Evolutionary conservation across 352 stramenopile genomes (phyloP), one percentile per base, ranked within the genome.

Genomic region (Phytophthora cactorum): DNA sequence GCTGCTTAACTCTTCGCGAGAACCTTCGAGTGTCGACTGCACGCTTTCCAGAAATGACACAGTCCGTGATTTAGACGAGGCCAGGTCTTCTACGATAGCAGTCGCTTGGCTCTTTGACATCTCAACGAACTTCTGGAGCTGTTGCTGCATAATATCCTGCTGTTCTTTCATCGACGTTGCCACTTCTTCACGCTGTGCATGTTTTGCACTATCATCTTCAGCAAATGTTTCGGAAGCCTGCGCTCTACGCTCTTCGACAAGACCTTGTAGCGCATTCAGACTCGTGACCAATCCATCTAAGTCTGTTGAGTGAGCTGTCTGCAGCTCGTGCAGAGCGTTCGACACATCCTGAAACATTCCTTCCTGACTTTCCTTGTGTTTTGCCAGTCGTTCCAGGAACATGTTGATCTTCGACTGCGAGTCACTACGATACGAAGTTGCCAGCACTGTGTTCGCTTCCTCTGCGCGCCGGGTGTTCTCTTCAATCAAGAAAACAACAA

Each of bases 331-430:
- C 36, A 94, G 65, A 27, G 78, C 69, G 15, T 47, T 72, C 3
- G 72, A 63, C 5, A 91, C 68, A 29, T 82, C 84, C 12, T 63
- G 43, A 59, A 86, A 80, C 56, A 88, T 55, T 6, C 43, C 56
- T 29, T 77, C 62, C 64, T 94, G 86, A 17, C 64, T 68, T 11
- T 82, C 57, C 52, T 91, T 77, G 36, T 92, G 83, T 25, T 78
- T 63, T n/a, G 63, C 45, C 5, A 93, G 49, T 25, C 78, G 63
- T 7, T 77, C 51, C 34, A 88, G 69, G 36, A 91, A 92, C 3
- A 57, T 46, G 6, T 67, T 57, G 28, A 93, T 78, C 32, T 86
- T 80, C 0, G 63, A 58, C 3, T 82, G 55, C 3, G 82, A 83
- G 1, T 77, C 56, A n/a, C 70, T 74, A 8, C 73, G 77, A 62